Conservation (phyloP, 23 red algal genomes). For the Chondrus crispus region DNA sequence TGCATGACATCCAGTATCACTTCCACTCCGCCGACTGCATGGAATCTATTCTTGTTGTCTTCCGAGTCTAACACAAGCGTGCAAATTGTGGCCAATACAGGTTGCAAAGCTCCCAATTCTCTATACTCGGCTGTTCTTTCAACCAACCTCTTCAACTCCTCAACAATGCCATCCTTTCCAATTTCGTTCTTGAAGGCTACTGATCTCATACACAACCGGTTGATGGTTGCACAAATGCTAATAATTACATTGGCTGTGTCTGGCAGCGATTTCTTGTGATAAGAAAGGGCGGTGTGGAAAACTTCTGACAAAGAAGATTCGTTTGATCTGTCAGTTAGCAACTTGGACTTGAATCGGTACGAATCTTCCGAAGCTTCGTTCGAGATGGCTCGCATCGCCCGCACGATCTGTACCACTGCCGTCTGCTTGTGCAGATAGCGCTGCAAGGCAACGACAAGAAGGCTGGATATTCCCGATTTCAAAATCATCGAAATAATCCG, state of each 20-base stretch:
- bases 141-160: constrained; percentile 44
- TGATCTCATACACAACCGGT: constrained; percentile 36
- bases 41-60: constrained; percentile 64
- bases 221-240: constrained; percentile 60
- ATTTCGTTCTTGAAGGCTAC: constrained; percentile 55
- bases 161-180: constrained; percentile 63
- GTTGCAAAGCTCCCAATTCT: constrained; percentile 33
- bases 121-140: constrained; percentile 35
- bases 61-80: constrained; percentile 56
- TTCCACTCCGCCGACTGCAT: constrained; percentile 50
- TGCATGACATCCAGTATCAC: constrained; percentile 62
- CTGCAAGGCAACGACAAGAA: constrained; percentile 40
- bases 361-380: constrained; percentile 61
- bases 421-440: constrained; percentile 29
- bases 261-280: constrained; percentile 55
- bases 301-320: constrained; percentile 55
- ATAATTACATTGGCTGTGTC: constrained; percentile 52
- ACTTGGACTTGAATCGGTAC: constrained; percentile 52
- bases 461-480: constrained; percentile 34
- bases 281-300: constrained; percentile 59
- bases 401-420: constrained; percentile 43
- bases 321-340: constrained; percentile 54
- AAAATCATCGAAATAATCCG: constrained; percentile 24
- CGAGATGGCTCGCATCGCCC: constrained; percentile 46
- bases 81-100: constrained; percentile 59